Evolutionary conservation across 306 rosid genomes (phyloP).

Genomic region (Cicer cuneatum): DNA sequence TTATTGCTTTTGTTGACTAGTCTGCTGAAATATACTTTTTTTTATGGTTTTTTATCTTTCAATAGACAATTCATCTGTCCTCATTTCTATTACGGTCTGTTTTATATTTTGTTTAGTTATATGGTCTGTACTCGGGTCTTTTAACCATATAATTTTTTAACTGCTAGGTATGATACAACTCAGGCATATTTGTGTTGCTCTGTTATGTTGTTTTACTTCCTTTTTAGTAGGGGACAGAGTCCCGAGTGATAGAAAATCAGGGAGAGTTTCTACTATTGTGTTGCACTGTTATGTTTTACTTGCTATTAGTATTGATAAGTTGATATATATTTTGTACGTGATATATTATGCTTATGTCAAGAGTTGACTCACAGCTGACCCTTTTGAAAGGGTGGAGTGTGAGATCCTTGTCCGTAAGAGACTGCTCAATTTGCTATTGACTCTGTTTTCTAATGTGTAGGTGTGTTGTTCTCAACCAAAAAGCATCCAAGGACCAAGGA

Average conservation of each 20-base stretch:
- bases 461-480: conserved; percentile 92
- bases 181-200: not conserved
- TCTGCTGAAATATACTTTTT: conserved; percentile 20
- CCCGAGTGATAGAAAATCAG: not conserved
- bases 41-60: not conserved
- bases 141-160: not conserved
- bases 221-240: not conserved
- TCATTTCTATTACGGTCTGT: conserved; percentile 6
- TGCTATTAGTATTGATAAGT: conserved; percentile 8
- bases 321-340: conserved; percentile 29
- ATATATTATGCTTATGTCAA: conserved; percentile 31
- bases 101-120: conserved; percentile 20
- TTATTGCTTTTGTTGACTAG: not conserved
- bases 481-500: conserved; percentile 92
- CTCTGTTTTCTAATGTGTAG: conserved; percentile 56
- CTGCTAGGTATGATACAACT: not conserved
- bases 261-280: conserved; percentile 26
- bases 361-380: conserved; percentile 22
- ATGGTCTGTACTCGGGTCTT: conserved; percentile 3
- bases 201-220: not conserved
- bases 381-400: conserved; percentile 33
- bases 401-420: conserved; percentile 18
- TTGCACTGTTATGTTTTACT: not conserved
- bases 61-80: conserved; percentile 23
- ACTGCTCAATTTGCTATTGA: conserved; percentile 32